phyloP scores from a whole-genome alignment of 805 yeast genomes.

The Pichia scutulata region DNA sequence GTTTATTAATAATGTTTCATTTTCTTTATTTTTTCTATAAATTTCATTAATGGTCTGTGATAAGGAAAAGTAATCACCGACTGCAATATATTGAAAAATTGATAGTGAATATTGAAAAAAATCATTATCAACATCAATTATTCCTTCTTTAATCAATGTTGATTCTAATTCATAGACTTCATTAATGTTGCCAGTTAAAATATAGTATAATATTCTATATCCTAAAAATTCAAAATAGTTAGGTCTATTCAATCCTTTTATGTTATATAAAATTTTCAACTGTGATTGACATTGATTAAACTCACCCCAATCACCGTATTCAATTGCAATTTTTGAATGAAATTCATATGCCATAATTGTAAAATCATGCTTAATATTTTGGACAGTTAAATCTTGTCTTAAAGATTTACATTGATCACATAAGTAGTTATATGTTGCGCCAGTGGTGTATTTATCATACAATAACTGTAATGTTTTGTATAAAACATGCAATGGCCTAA shows the following conservation, averaged over 20 bases:
- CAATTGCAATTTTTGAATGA: constrained; percentile 82
- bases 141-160: constrained; percentile 12
- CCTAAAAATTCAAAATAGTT: constrained; percentile 58
- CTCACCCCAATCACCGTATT: constrained; percentile 81
- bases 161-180: constrained; percentile 42
- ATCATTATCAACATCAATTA: constrained; percentile 11
- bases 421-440: constrained; percentile 62
- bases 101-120: constrained; percentile 29
- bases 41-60: constrained; percentile 35
- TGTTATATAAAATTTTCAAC: constrained; percentile 52
- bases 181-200: constrained; percentile 60
- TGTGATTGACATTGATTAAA: constrained; percentile 92
- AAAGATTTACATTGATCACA: constrained; percentile 89
- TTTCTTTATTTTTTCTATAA: constrained; percentile 17
- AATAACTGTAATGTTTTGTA: constrained; percentile 50
- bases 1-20: background rate
- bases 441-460: constrained; percentile 40
- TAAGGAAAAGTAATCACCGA: constrained; percentile 46
- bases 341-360: constrained; percentile 75
- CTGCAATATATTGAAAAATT: constrained; percentile 28
- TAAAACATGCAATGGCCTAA: constrained; percentile 64
- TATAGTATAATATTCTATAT: constrained; percentile 65
- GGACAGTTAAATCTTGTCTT: constrained; percentile 90
- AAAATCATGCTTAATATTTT: constrained; percentile 71
- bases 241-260: constrained; percentile 20